Evolutionary conservation across 331 rosid species (phyloP).

Genomic region (Cydonia oblonga): DNA sequence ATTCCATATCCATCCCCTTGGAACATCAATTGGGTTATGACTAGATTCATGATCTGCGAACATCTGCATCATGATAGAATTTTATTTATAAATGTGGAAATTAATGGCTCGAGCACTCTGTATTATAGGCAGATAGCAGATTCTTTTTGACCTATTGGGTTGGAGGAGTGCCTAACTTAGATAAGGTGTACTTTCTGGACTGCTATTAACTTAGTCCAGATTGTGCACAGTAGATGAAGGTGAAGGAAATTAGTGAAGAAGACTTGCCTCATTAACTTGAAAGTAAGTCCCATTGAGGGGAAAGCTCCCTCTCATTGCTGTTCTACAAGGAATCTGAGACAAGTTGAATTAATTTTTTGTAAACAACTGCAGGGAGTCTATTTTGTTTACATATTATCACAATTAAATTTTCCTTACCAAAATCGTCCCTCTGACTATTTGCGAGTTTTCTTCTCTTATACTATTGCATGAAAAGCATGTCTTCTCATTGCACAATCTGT

Average conservation of each 20-base stretch:
- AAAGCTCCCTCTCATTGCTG: neutral
- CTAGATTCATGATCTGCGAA: constrained; percentile 90
- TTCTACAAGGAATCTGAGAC: neutral
- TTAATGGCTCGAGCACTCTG: no score
- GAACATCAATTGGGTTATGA: constrained; percentile 59
- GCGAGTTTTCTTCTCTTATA: constrained; percentile 61
- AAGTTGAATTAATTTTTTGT: constrained; percentile 13
- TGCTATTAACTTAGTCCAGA: neutral
- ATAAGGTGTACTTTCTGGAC: neutral
- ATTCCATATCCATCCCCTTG: constrained; percentile 88
- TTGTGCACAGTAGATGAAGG: neutral
- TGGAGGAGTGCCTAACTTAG: neutral
- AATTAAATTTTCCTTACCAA: constrained; percentile 39
- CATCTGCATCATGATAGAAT: constrained; percentile 40
- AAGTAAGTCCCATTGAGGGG: neutral
- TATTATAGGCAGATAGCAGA: neutral
- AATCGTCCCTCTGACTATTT: constrained; percentile 76
- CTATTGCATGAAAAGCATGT: constrained; percentile 72
- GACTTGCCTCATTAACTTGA: neutral
- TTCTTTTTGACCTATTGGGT: neutral
- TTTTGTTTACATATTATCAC: neutral
- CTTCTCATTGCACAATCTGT: constrained; percentile 43
- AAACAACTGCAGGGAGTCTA: neutral
- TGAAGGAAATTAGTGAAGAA: neutral
- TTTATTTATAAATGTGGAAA: neutral